These are phyloP conservation scores for Candida anglica DNA, from an alignment of 805 yeast species.

Conservation along the genomic window DNA sequence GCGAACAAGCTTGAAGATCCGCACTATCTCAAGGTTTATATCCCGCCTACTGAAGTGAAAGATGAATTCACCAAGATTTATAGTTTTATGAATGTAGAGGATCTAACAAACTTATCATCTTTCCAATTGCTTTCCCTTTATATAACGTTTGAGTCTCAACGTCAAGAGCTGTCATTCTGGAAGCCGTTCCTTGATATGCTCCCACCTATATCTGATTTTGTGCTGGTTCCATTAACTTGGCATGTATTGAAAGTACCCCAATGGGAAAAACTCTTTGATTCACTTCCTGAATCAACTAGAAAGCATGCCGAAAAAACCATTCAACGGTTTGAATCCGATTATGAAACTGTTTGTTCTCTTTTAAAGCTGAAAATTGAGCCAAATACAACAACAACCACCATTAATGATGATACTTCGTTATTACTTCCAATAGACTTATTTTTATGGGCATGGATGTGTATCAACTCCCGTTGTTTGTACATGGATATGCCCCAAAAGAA, in stretches of 20 bases:
- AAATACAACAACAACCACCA: background rate
- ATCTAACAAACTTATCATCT: slow-evolving; percentile 45
- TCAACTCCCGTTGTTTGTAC: slow-evolving; percentile 88
- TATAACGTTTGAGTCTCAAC: slow-evolving; percentile 38
- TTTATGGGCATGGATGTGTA: slow-evolving; percentile 78
- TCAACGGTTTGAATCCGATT: slow-evolving; percentile 44
- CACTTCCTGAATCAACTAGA: slow-evolving; percentile 43
- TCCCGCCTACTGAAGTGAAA: slow-evolving; percentile 15
- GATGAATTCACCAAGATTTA: slow-evolving; percentile 31
- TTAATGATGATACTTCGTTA: background rate
- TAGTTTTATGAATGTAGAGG: slow-evolving; percentile 20
- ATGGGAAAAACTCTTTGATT: slow-evolving; percentile 21
- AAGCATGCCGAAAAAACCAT: slow-evolving; percentile 39
- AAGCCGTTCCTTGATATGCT: slow-evolving; percentile 60
- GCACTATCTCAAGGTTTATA: slow-evolving; percentile 13
- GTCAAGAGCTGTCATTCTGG: slow-evolving; percentile 54
- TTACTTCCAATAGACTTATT: slow-evolving; percentile 26
- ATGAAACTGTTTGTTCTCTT: slow-evolving; percentile 21
- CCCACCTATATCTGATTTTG: slow-evolving; percentile 55
- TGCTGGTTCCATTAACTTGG: slow-evolving; percentile 65
- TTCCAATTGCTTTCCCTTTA: slow-evolving; percentile 58
- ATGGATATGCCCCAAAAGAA: slow-evolving; percentile 59
- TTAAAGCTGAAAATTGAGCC: background rate
- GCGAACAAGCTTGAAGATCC: slow-evolving; percentile 22
- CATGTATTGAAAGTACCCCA: slow-evolving; percentile 22